Evolutionary conservation across 2,329 filamentous ascomycete species (phyloP).

Genomic region (Aspergillus pseudoviridinutans): DNA sequence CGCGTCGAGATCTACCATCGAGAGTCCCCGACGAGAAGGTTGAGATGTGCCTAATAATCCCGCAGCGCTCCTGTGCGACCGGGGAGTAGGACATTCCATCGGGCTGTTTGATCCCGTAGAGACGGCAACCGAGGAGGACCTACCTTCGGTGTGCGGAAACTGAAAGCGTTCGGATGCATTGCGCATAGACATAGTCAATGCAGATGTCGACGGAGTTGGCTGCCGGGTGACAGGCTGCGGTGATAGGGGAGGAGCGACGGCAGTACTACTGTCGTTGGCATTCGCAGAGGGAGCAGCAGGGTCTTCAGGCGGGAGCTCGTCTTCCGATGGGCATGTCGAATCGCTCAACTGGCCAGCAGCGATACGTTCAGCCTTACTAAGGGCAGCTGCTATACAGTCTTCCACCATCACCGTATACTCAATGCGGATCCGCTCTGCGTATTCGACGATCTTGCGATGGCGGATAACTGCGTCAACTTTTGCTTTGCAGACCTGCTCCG

Average conservation of each 20-base stretch:
- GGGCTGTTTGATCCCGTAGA: conserved; percentile 89
- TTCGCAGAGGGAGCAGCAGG: neutral
- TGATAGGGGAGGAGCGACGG: conserved; percentile 5
- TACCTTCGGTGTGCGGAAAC: conserved; percentile 43
- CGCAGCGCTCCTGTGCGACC: conserved; percentile 66
- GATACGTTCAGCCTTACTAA: conserved; percentile 84
- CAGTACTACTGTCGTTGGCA: conserved; percentile 9
- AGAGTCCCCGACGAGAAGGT: conserved; percentile 67
- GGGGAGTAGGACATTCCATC: conserved; percentile 82
- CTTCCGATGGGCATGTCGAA: conserved; percentile 59
- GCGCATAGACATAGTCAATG: conserved; percentile 55
- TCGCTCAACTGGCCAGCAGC: conserved; percentile 81
- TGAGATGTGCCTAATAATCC: conserved; percentile 56
- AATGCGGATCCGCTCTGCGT: conserved; percentile 88
- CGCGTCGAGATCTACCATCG: conserved; percentile 79
- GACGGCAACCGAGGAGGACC: conserved; percentile 60
- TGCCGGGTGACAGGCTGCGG: conserved; percentile 3
- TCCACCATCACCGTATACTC: conserved; percentile 92
- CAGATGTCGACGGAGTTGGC: conserved; percentile 35
- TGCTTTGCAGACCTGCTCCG: conserved; percentile 73
- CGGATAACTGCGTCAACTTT: conserved; percentile 93
- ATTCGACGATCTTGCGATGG: conserved; percentile 89
- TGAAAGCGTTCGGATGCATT: conserved; percentile 50
- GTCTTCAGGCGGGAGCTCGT: conserved; percentile 46
- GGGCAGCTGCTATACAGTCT: conserved; percentile 88